A percentile compares a stretch with the other conserved stretches of the same genome.
Evolutionary conservation across 2,329 filamentous ascomycete genomes (phyloP).

Genomic region (Colletotrichum sp.): DNA sequence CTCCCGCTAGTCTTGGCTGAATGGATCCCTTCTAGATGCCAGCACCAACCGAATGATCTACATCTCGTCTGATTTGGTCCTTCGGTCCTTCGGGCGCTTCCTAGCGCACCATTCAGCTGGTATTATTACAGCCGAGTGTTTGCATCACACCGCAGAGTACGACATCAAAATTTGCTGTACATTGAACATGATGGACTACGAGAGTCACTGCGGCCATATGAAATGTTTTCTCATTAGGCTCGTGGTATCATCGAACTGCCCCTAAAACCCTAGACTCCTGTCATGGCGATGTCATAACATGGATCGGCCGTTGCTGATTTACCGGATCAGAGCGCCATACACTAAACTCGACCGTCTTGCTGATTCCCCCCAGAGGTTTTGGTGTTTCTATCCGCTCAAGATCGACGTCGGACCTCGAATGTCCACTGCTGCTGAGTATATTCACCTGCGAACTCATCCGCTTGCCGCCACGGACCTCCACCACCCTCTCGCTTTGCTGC

Average conservation of each 20-base stretch:
- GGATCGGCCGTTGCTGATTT: not conserved
- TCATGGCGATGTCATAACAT: not conserved
- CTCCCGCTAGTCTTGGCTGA: not conserved
- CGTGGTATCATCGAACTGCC: not conserved
- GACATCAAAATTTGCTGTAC: fast-evolving
- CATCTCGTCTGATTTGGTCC: not conserved
- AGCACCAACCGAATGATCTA: not conserved
- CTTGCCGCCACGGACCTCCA: not conserved
- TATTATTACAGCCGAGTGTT: not conserved
- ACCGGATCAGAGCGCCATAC: not conserved
- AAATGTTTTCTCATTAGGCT: not conserved
- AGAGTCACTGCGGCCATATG: not conserved
- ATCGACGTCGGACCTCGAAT: not conserved
- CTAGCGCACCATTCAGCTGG: not conserved
- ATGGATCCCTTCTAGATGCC: not conserved
- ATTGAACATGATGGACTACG: fast-evolving
- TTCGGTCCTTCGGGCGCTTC: not conserved
- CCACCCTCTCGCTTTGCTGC: not conserved
- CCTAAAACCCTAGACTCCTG: not conserved
- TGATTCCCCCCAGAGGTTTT: not conserved
- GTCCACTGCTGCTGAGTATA: not conserved
- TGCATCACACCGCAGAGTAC: not conserved
- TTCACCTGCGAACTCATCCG: not conserved
- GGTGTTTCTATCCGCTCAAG: not conserved
- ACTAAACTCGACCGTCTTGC: slow-evolving; percentile 6